These are phyloP conservation scores for Penicillium chermesinum DNA, from an alignment of 495 filamentous ascomycete species.

Conservation along the genomic window DNA sequence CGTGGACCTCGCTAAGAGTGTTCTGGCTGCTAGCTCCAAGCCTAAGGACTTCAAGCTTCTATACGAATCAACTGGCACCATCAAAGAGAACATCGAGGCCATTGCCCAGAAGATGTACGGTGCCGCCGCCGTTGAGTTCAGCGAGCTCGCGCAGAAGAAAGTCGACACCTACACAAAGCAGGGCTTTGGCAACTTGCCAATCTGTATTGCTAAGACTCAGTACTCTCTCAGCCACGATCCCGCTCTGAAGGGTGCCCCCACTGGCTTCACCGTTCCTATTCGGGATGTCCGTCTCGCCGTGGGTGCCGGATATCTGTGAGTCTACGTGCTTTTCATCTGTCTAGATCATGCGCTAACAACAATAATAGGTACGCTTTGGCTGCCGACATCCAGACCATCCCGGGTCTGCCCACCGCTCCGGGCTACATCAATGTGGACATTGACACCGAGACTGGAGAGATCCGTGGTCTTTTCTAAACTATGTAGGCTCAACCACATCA, in stretches of 20 bases:
- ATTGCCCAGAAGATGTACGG: slow-evolving; percentile 95
- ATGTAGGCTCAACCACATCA: not conserved
- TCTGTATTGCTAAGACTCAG: slow-evolving; percentile 97
- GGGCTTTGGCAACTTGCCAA: slow-evolving; percentile 86
- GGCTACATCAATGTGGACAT: slow-evolving; percentile 97
- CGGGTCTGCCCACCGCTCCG: slow-evolving; percentile 89
- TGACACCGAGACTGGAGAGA: slow-evolving; percentile 88
- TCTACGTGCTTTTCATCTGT: slow-evolving; percentile 6
- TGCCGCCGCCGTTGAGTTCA: slow-evolving; percentile 84
- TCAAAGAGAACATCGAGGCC: slow-evolving; percentile 85
- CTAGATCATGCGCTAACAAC: slow-evolving; percentile 15
- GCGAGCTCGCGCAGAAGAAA: slow-evolving; percentile 90
- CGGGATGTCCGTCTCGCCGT: slow-evolving; percentile 90
- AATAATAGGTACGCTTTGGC: slow-evolving; percentile 74
- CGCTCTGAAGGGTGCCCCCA: slow-evolving; percentile 90
- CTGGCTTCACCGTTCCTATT: slow-evolving; percentile 92
- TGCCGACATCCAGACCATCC: slow-evolving; percentile 97
- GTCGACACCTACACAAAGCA: slow-evolving; percentile 90
- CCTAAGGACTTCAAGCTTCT: slow-evolving; percentile 87
- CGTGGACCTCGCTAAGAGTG: slow-evolving; percentile 79
- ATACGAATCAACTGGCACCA: slow-evolving; percentile 71
- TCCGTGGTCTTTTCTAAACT: slow-evolving; percentile 84
- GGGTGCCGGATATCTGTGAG: slow-evolving; percentile 86
- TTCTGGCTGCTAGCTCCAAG: slow-evolving; percentile 76
- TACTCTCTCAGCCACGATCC: slow-evolving; percentile 95